Percentiles rank a stretch among this genome's conserved stretches.
Evolutionary conservation across 106 monocot genomes (phyloP).

Genomic region (Apostasia ramifera): DNA sequence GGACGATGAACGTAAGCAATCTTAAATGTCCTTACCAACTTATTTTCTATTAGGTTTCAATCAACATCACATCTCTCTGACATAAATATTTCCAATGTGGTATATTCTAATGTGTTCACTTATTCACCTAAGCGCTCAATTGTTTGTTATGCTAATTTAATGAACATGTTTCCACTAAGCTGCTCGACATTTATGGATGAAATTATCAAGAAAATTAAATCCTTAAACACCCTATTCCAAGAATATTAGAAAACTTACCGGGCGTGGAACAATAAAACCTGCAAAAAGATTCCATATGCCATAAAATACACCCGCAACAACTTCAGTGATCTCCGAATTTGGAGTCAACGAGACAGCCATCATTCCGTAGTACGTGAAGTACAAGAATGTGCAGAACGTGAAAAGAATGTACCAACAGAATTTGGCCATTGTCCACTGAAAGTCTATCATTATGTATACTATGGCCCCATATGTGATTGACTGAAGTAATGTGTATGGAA

Average conservation of each 20-base stretch:
- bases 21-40: too few relatives aligned
- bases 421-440: constrained; percentile 12
- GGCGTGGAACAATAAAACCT: not conserved
- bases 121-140: too few relatives aligned
- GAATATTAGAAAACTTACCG: not conserved
- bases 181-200: too few relatives aligned
- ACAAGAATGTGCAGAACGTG: constrained; percentile 12
- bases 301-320: not conserved
- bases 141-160: too few relatives aligned
- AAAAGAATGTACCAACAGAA: constrained; percentile 22
- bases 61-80: too few relatives aligned
- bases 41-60: too few relatives aligned
- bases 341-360: not conserved
- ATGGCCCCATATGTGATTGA: not conserved
- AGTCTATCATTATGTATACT: constrained; percentile 19
- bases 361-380: constrained; percentile 21
- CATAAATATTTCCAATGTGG: too few relatives aligned
- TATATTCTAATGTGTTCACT: too few relatives aligned
- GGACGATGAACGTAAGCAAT: too few relatives aligned
- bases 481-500: not conserved
- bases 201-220: too few relatives aligned
- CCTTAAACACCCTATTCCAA: too few relatives aligned
- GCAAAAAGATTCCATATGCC: not conserved
- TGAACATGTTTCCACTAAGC: too few relatives aligned
- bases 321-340: not conserved